Evolutionary conservation across 192 early-diverging fungal species (phyloP), one percentile per base, ranked within the genome.

Genomic region (Pilaira anomala): DNA sequence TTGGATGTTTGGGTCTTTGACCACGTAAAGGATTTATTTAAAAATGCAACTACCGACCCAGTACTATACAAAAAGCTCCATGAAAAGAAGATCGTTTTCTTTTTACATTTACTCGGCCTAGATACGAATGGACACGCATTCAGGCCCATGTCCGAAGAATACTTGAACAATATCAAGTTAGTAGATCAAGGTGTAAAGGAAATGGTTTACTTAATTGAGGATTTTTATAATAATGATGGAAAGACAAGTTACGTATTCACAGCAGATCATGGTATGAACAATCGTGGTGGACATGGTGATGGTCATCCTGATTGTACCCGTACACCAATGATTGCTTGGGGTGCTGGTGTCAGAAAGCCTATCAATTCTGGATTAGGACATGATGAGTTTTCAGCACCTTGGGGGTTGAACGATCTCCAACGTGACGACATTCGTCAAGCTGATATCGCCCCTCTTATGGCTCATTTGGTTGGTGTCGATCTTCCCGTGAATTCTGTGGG

Each of bases 401-500:
- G 95, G 95, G 64, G 68, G 3, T 68, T 98, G 8, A 69, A 62
- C 25, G 76, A 75, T 29, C 67, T 83, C 9, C 78, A 81, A 51
- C 81, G 95, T 62, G 73, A 89, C 48, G 96, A 98, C 74, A 86
- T 98, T 39, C 83, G 86, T 54, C 96, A 98, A 68, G 96, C 96
- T 2, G 96, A 96, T 73, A 91, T 98, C 79, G 93, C 96, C 2
- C 94, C 96, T 14, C 78, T 98, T 49, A 96, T 98, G 94, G 85
- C 94, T 0, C 79, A 91, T 39, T 77, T 98, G 16, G 84, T 95
- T 48, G 94, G 94, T 7, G 76, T 95, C 4, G 84, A 87, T 48
- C 90, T 88, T 63, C 96, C 96, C 7, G 85, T 94, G 25, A 98
- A 98, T 69, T 98, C 96, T 28, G 94, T 98, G 11, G 96, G 96